Evolutionary conservation across 768 basidiomycete genomes (phyloP).

Genomic region (Suillus bovinus): DNA sequence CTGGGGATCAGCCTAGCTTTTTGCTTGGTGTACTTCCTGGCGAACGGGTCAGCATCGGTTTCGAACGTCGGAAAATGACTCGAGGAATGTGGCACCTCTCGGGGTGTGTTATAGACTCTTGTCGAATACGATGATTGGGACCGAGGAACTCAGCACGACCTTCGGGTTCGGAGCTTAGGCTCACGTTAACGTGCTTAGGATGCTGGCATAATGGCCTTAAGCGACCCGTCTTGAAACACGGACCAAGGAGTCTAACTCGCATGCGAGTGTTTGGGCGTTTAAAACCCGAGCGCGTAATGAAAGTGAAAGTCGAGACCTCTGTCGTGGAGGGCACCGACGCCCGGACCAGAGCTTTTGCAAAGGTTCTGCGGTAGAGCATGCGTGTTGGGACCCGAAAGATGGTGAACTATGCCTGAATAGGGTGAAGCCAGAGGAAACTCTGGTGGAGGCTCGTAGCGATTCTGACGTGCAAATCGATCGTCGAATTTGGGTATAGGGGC

Average conservation of each 20-base stretch:
- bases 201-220: conserved; percentile 80
- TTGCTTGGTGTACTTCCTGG: no score
- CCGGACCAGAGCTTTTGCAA: conserved; percentile 74
- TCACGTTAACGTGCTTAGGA: conserved; percentile 61
- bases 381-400: conserved; percentile 89
- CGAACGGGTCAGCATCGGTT: no score
- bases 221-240: conserved; percentile 83
- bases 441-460: conserved; percentile 95
- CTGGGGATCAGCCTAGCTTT: no score
- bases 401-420: conserved; percentile 90
- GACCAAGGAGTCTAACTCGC: conserved; percentile 87
- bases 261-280: conserved; percentile 73
- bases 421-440: conserved; percentile 95
- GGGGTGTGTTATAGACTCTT: conserved; percentile 66
- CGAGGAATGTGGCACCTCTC: conserved; percentile 60
- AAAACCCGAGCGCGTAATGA: conserved; percentile 69
- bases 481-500: conserved; percentile 95
- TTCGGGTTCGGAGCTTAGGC: conserved; percentile 48
- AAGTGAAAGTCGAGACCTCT: conserved; percentile 69
- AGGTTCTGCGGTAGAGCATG: conserved; percentile 78
- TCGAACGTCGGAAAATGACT: conserved; percentile 62
- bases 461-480: conserved; percentile 97
- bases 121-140: conserved; percentile 56
- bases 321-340: conserved; percentile 71
- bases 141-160: conserved; percentile 64